Evolutionary conservation across 306 rosid genomes (phyloP).

Genomic region (Mimosa bimucronata): DNA sequence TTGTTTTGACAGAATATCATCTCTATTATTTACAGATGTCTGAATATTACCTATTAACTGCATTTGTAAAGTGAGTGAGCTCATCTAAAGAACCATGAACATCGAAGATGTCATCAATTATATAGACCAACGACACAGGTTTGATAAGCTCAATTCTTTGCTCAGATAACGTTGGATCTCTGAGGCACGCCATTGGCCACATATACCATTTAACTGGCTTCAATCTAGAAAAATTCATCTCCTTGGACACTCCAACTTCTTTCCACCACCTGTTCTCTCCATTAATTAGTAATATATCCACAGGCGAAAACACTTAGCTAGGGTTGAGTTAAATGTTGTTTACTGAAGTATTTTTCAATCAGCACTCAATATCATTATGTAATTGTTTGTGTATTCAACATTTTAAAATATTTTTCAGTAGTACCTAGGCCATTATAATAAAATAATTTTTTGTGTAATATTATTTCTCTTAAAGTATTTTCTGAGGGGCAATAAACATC

Average conservation of each 20-base stretch:
- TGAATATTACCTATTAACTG: not conserved
- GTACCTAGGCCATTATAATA: not conserved
- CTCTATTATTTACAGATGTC: too few species aligned
- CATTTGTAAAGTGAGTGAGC: not conserved
- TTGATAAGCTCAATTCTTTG: constrained; percentile 42
- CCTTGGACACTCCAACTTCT: constrained; percentile 15
- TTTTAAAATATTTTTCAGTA: too few species aligned
- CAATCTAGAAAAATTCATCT: constrained; percentile 39
- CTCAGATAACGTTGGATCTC: constrained; percentile 42
- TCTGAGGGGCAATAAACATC: too few species aligned
- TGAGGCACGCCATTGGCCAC: constrained; percentile 46
- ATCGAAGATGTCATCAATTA: not conserved
- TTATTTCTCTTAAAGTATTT: too few species aligned
- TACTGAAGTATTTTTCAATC: too few species aligned
- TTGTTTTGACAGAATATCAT: not conserved
- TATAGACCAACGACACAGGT: not conserved
- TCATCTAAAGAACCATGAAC: not conserved
- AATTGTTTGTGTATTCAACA: too few species aligned
- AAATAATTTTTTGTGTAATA: too few species aligned
- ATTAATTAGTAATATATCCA: not conserved
- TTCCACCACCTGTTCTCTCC: not conserved
- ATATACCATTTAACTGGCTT: constrained; percentile 56
- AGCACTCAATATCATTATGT: too few species aligned
- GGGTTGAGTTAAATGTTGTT: too few species aligned
- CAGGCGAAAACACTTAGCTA: too few species aligned